Base-by-base conservation (phyloP, 352 stramenopile species). In the Pilasporangium apinafurcum region DNA sequence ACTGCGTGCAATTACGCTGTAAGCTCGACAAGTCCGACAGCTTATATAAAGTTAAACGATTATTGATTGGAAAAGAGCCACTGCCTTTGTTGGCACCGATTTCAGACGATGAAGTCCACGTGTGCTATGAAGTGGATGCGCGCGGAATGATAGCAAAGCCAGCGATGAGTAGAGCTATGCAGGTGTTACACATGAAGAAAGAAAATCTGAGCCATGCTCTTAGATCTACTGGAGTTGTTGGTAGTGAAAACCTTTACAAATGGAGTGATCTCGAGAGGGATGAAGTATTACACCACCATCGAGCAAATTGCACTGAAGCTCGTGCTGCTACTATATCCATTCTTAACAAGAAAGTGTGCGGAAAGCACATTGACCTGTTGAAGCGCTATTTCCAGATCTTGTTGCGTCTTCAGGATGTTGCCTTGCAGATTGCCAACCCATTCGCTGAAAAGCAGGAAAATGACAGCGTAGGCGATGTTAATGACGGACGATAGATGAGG, bases 51-150 rank as follows among this genome's bases (percentile, higher is more conserved):
- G 67, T 80, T 29, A 54, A 64, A 9, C 51, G 51, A 8, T 56
- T 81, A 53, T 36, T 81, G 7, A 56, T 77, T 17, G 31, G 58
- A 13, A 80, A 80, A 40, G 63, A 71, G 30, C n/a, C n/a, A n/a
- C n/a, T n/a, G n/a, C 42, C 33, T n/a, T 48, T 47, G 7, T 45
- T 40, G n/a, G 47, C 57, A 13, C 32, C 35, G 12, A 35, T 43
- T 13, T 24, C 42, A 2, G 57, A 62, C 12, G 43, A 62, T 20
- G 34, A 20, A 3, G 28, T 62, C 13, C 26, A 37, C 0, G 37
- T 79, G 17, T 41, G 37, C 28, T 55, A 55, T 10, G 37, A 52
- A 27, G 55, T 76, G n/a, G 44, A 58, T 26, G 37, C 42, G 8
- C 48, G 53, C 12, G 57, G 57, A 3, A 57, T 37, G 20, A 48